These are phyloP conservation scores for Wickerhamiella vanderwaltii DNA, from an alignment of 805 yeast genomes.

Conservation along the genomic window DNA sequence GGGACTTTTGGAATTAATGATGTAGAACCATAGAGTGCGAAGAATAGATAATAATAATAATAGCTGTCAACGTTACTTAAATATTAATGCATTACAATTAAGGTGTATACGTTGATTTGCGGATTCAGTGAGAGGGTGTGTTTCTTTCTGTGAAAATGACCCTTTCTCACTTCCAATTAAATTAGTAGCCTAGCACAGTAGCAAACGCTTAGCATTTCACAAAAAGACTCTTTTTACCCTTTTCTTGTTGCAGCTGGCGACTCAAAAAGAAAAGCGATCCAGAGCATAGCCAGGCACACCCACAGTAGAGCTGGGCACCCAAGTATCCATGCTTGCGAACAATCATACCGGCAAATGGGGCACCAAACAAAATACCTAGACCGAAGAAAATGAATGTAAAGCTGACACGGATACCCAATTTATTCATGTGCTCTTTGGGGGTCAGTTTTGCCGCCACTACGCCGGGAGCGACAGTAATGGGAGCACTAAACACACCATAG, in stretches of 20 bases:
- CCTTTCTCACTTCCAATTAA: too few species aligned
- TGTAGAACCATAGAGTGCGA: too few species aligned
- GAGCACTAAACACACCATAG: constrained; percentile 25
- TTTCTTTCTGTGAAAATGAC: too few species aligned
- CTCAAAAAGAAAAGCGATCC: not conserved
- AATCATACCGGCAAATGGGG: constrained; percentile 23
- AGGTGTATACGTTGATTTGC: too few species aligned
- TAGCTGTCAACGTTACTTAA: too few species aligned
- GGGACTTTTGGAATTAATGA: too few species aligned
- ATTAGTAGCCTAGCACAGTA: too few species aligned
- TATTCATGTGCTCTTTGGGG: constrained; percentile 15
- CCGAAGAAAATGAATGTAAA: constrained; percentile 46
- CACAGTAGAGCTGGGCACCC: constrained; percentile 13
- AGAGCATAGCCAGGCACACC: constrained; percentile 7
- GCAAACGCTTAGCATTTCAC: not conserved
- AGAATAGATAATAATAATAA: too few species aligned
- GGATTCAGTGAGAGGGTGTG: too few species aligned
- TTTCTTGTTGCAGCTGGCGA: constrained; percentile 4
- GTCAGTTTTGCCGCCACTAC: constrained; percentile 23
- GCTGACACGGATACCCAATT: constrained; percentile 40
- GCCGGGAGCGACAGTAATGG: constrained; percentile 24
- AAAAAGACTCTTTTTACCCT: not conserved
- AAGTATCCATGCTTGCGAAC: constrained; percentile 13
- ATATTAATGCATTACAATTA: too few species aligned
- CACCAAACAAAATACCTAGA: constrained; percentile 28